phyloP scores from a whole-genome alignment of 306 rosid species.

The Fragaria ananassa region DNA sequence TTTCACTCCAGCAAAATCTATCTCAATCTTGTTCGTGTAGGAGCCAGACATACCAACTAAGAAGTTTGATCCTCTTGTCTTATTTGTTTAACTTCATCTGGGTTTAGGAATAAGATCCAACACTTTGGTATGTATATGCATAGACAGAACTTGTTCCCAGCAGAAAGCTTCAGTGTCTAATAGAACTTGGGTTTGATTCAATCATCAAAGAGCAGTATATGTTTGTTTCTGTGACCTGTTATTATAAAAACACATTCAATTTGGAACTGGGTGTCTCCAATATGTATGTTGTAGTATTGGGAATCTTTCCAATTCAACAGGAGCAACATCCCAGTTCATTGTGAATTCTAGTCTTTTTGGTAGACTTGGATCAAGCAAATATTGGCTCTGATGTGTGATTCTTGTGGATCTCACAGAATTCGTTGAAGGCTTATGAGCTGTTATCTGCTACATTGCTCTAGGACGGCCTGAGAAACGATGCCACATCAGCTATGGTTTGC shows the following conservation, averaged over 20 bases:
- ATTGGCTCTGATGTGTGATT: conserved; percentile 22
- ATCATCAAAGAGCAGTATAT: conserved; percentile 25
- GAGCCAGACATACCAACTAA: neutral
- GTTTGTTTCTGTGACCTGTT: conserved; percentile 19
- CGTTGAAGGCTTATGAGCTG: conserved; percentile 31
- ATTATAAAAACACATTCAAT: conserved; percentile 17
- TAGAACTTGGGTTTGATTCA: neutral
- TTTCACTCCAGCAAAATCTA: conserved; percentile 4
- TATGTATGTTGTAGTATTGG: neutral
- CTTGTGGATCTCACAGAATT: conserved; percentile 48
- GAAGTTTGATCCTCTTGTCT: conserved; percentile 9
- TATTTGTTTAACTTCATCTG: neutral
- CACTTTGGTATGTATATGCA: conserved; percentile 24
- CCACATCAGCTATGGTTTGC: conserved; percentile 99
- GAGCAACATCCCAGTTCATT: neutral
- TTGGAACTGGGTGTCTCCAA: conserved; percentile 16
- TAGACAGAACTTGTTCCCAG: conserved; percentile 23
- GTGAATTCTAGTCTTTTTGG: neutral
- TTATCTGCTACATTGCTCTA: conserved; percentile 27
- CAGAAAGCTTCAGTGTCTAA: conserved; percentile 5
- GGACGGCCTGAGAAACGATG: conserved; percentile 71
- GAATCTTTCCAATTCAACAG: neutral
- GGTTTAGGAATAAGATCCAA: conserved; percentile 11
- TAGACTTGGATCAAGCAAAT: conserved; percentile 26
- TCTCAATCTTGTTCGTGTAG: neutral